phyloP scores from a whole-genome alignment of 306 rosid genomes.

The Astragalus glycyphyllos region DNA sequence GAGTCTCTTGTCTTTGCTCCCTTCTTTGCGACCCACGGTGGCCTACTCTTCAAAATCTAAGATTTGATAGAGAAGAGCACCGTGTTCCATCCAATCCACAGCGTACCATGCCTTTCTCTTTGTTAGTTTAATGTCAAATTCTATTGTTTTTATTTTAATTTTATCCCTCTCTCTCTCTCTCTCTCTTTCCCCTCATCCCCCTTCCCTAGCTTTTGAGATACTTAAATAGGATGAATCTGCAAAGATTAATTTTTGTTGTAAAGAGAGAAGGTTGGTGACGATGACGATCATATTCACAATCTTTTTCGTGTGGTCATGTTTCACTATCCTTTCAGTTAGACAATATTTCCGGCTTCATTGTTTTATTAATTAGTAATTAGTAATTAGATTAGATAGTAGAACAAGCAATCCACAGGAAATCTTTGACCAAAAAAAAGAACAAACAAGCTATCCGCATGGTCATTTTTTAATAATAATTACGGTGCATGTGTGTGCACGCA shows the following conservation, averaged over 20 bases:
- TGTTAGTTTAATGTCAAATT: slow-evolving; percentile 30
- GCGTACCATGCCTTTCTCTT: neutral
- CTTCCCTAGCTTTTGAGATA: slow-evolving; percentile 40
- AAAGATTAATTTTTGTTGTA: slow-evolving; percentile 44
- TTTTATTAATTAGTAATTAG: too few relatives aligned
- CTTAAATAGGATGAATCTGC: slow-evolving; percentile 49
- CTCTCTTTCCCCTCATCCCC: too few relatives aligned
- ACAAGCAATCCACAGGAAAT: too few relatives aligned
- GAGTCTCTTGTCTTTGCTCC: slow-evolving; percentile 97
- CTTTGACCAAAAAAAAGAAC: too few relatives aligned
- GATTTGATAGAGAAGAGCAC: slow-evolving; percentile 6
- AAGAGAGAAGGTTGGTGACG: slow-evolving; percentile 46
- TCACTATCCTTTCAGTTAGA: neutral
- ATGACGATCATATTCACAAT: slow-evolving; percentile 42
- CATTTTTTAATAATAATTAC: too few relatives aligned
- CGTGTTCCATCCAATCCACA: slow-evolving; percentile 21
- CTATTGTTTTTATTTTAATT: neutral
- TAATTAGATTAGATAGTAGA: too few relatives aligned
- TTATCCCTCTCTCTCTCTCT: neutral
- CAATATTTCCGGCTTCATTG: too few relatives aligned
- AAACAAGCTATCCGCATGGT: too few relatives aligned
- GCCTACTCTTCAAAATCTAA: slow-evolving; percentile 82
- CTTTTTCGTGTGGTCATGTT: slow-evolving; percentile 25
- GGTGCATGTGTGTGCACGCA: too few relatives aligned
- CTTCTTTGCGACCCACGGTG: slow-evolving; percentile 94